Conservation (phyloP, 1,139 yeast genomes). For the Debaryomycetaceae sp. region DNA sequence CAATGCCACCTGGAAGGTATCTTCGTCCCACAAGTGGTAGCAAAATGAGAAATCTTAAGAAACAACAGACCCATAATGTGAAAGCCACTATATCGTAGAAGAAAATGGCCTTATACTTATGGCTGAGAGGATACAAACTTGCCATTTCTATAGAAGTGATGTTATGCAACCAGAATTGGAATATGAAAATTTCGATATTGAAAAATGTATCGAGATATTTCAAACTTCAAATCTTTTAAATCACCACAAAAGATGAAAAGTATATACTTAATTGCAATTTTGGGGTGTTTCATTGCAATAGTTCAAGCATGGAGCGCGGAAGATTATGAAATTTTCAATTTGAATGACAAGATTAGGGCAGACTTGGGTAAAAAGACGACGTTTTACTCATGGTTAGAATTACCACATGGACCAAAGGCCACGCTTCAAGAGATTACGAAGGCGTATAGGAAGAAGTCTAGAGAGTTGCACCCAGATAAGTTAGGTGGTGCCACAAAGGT, state of each 20-base stretch:
- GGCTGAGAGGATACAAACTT: slow-evolving; percentile 34
- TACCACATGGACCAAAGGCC: slow-evolving; percentile 52
- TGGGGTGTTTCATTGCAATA: neutral
- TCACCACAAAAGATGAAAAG: slow-evolving; percentile 1
- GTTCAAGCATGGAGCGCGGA: slow-evolving; percentile 43
- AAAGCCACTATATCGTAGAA: slow-evolving; percentile 34
- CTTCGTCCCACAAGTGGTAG: slow-evolving; percentile 60
- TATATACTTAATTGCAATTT: neutral
- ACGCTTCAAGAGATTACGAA: slow-evolving; percentile 61
- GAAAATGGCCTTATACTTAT: slow-evolving; percentile 29
- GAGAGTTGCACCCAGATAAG: slow-evolving; percentile 83
- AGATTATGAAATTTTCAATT: slow-evolving; percentile 77
- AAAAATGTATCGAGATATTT: neutral
- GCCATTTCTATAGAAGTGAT: slow-evolving; percentile 13
- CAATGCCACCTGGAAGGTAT: slow-evolving; percentile 68
- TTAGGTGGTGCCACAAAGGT: slow-evolving; percentile 37
- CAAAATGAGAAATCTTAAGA: slow-evolving; percentile 47
- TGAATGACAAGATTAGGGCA: slow-evolving; percentile 61
- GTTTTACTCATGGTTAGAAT: slow-evolving; percentile 67
- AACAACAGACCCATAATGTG: slow-evolving; percentile 51
- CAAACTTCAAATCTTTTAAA: neutral
- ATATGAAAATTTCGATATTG: neutral
- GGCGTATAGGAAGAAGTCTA: slow-evolving; percentile 71
- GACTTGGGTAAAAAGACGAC: slow-evolving; percentile 63
- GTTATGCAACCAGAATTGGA: neutral